A percentile compares a stretch with the other conserved stretches of the same genome.
Conservation (phyloP, 257 asterid genomes). For the Nyctanthes arbortristis region DNA sequence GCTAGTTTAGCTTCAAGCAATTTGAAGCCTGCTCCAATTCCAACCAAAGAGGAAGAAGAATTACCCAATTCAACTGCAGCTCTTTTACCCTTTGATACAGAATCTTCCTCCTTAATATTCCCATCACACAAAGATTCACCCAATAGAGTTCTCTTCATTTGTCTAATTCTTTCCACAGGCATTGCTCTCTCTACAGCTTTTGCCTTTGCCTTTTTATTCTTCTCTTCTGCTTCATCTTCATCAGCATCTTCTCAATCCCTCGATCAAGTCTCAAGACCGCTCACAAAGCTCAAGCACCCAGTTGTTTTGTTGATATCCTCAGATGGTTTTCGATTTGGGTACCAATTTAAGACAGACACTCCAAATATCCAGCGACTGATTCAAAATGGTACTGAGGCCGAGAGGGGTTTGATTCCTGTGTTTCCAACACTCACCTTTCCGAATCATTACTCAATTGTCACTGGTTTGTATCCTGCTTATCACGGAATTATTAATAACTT, state of each 20-base stretch:
- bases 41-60: conserved; percentile 27
- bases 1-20: conserved; percentile 26
- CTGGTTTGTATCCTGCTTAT: conserved; percentile 51
- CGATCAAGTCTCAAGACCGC: conserved; percentile 24
- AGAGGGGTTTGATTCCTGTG: conserved; percentile 45
- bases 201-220: conserved; percentile 36
- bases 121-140: background rate
- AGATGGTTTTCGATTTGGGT: conserved; percentile 50
- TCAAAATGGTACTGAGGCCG: conserved; percentile 46
- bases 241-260: background rate
- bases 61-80: conserved; percentile 29
- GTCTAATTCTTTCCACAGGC: conserved; percentile 34
- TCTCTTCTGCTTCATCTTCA: conserved; percentile 15
- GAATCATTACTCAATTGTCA: conserved; percentile 49
- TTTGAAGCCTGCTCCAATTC: conserved; percentile 4
- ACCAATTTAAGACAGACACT: conserved; percentile 42
- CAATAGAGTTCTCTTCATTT: conserved; percentile 23
- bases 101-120: conserved; percentile 20
- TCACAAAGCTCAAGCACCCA: conserved; percentile 38
- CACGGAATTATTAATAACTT: conserved; percentile 45
- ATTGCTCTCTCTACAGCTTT: conserved; percentile 43
- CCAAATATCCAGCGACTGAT: conserved; percentile 39
- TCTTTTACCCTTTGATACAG: conserved; percentile 35
- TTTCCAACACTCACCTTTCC: conserved; percentile 50
- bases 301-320: conserved; percentile 47